phyloP scores from a whole-genome alignment of 176 grass and related monocot genomes.

The Zizania latifolia region DNA sequence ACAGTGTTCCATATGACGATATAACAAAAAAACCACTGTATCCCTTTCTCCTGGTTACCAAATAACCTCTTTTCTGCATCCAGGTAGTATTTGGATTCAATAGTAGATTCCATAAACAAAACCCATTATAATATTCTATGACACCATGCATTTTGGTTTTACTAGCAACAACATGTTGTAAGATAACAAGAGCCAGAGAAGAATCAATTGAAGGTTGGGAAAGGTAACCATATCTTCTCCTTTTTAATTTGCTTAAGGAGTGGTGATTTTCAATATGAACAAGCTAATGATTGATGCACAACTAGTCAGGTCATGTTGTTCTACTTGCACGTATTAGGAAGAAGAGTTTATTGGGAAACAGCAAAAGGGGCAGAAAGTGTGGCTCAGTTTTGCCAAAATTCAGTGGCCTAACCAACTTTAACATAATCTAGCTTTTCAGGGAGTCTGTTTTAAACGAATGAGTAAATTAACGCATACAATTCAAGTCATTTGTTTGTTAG shows the following conservation, averaged over 20 bases:
- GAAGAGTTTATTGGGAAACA: neutral
- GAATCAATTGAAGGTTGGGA: neutral
- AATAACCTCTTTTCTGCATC: neutral
- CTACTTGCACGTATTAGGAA: neutral
- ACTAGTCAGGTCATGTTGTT: neutral
- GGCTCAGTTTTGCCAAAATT: neutral
- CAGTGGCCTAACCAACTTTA: neutral
- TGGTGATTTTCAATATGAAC: neutral
- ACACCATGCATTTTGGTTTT: neutral
- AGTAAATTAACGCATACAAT: neutral
- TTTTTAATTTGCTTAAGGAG: neutral
- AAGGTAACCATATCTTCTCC: neutral
- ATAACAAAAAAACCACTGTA: neutral
- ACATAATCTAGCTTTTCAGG: neutral
- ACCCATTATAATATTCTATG: neutral
- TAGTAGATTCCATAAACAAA: slow-evolving; percentile 16
- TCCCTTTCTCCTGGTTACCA: neutral
- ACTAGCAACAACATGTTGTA: neutral
- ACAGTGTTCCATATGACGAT: neutral
- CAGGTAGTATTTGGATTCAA: neutral
- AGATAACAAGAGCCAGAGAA: neutral
- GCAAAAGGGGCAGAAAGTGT: neutral
- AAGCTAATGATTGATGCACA: neutral
- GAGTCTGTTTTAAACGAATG: neutral
- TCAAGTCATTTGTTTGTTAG: neutral